A percentile compares a stretch with the other conserved stretches of the same genome.
phyloP scores from a whole-genome alignment of 352 stramenopile genomes.

The Albugo candida region DNA sequence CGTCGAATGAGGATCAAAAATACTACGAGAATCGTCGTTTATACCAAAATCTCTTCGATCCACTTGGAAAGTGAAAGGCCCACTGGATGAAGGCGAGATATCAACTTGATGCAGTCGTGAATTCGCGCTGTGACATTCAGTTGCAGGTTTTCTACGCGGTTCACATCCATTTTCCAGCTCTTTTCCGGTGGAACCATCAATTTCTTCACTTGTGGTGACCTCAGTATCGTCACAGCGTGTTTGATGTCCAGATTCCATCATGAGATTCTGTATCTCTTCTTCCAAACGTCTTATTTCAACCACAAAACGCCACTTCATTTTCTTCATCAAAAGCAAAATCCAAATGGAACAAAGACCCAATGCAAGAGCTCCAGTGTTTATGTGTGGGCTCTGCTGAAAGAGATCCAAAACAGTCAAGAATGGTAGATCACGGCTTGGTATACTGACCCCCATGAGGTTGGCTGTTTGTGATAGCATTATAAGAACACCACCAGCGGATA shows the following conservation, averaged over 20 bases:
- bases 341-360: constrained; percentile 33
- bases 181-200: constrained; percentile 9
- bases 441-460: constrained; percentile 62
- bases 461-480: constrained; percentile 82
- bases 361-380: constrained; percentile 49
- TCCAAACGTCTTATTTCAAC: constrained; percentile 16
- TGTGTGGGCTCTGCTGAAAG: constrained; percentile 28
- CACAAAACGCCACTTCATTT: constrained; percentile 25
- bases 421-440: constrained; percentile 26
- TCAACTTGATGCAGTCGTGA: constrained; percentile 11
- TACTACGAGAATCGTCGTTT: no score
- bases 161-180: not conserved
- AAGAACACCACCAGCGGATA: constrained; percentile 71
- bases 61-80: not conserved
- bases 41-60: no score
- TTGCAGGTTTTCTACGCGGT: constrained; percentile 10
- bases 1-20: no score
- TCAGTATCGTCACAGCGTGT: constrained; percentile 8
- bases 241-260: constrained; percentile 17
- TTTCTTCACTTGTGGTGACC: not conserved
- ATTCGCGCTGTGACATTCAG: constrained; percentile 5
- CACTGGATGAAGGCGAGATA: not conserved
- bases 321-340: constrained; percentile 26
- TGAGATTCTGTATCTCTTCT: constrained; percentile 11
- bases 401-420: constrained; percentile 42